Base-by-base conservation (phyloP, 306 rosid species). In the Bauhinia variegata region DNA sequence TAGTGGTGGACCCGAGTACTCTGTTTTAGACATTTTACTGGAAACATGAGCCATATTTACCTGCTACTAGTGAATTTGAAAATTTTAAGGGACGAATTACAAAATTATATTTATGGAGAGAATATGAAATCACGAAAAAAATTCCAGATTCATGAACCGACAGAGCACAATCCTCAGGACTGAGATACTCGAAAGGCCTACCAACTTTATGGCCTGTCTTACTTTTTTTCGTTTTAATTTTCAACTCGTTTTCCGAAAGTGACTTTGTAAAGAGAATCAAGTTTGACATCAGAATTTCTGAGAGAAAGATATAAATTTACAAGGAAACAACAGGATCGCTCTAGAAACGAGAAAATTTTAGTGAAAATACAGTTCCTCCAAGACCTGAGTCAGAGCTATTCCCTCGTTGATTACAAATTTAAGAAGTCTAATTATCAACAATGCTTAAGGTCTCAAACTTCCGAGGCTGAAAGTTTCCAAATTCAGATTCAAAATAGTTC, bases 121-220 rank as follows among this genome's bases (percentile, higher is more conserved):
- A 47, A 14, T 9, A 44, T 4, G 46, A 12, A 18, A 4, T 47
- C 41, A 54, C 6, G 4, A 8, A 51, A n/a, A 55, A 8, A 53
- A 10, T 11, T 28, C n/a, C n/a, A n/a, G n/a, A n/a, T n/a, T n/a
- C 54, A 34, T 6, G 32, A 57, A 37, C 42, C 54, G 8, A 47
- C 7, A 52, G 19, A 19, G 50, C 36, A 54, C 34, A 74, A 63
- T 31, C 63, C n/a, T n/a, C n/a, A n/a, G n/a, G n/a, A n/a, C n/a
- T 17, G 11, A 16, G 75, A 56, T 57, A 14, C 3, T 6, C 17
- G 8, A 19, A 38, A 39, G 11, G 7, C 15, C n/a, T 12, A 11
- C 16, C 3, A 7, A 10, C 2, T 15, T 47, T 14, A 13, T 0
- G 4, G 16, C 15, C 42, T 28, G 12, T n/a, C n/a, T 39, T 16